Base-by-base conservation (phyloP, 2,329 filamentous ascomycete species). In the Cercospora sojina region DNA sequence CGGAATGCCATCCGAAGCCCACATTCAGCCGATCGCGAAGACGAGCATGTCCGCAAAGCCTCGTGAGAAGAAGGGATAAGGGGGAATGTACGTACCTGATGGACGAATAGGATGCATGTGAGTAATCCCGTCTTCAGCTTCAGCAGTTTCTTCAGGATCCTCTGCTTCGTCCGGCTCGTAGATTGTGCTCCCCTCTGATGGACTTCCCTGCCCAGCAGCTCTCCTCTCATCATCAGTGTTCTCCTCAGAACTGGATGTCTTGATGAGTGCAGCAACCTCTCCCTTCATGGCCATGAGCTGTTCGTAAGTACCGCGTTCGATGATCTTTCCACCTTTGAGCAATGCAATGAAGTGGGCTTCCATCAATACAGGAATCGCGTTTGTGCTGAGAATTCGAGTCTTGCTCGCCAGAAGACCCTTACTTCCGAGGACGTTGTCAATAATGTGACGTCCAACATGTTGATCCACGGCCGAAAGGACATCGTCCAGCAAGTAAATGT, bases 381-480 rank as follows among this genome's bases (percentile, higher is more conserved):
- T 99, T 20, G 95, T 99, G 9, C 95, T 93, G 59, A 99, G 84
- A 63, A 99, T 91, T 71, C 94, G 89, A 6, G 94, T 97, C 81
- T 98, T 98, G 43, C 90, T 87, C 60, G 84, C 86, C 25, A 99
- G 85, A 6, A 99, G 83, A 71, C 95, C 95, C 68, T 89, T 90
- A 4, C 90, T 85, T 12, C 95, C 95, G 38, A 99, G 87, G 0
- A 99, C 95, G 69, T 95, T 92, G 76, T 98, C 91, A 74, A 97
- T 97, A 65, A 99, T 86, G 80, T 99, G 95, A 70, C 92, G 87
- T 59, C 95, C 95, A 66, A 99, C 95, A 76, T 99, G 95, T 70
- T 96, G 94, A 80, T 99, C 95, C n/a, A 99, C 95, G 0, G 96
- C 95, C 16, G 94, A 98, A 10, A 99, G 84, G 68, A 93, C 91